phyloP scores from a whole-genome alignment of 768 basidiomycete species.

The Kwoniella sp. region DNA sequence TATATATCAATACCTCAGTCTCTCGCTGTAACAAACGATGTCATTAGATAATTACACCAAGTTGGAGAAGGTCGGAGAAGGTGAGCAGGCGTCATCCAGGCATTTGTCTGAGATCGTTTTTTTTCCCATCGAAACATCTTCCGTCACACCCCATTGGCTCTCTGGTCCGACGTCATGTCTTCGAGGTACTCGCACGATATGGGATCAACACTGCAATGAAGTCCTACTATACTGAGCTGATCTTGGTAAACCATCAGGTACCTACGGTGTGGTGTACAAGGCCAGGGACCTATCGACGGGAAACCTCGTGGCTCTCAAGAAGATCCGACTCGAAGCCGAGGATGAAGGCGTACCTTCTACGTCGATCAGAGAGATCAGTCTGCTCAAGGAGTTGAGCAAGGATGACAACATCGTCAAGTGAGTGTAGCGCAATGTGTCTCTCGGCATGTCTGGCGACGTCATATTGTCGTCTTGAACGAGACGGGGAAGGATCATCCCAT shows the following conservation, averaged over 20 bases:
- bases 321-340: slow-evolving; percentile 96
- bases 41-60: slow-evolving; percentile 78
- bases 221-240: not conserved
- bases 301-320: slow-evolving; percentile 92
- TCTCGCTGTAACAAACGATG: slow-evolving; percentile 28
- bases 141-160: too few species aligned
- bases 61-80: slow-evolving; percentile 87
- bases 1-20: too few species aligned
- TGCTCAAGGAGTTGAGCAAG: slow-evolving; percentile 87
- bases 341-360: slow-evolving; percentile 99
- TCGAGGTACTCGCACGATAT: not conserved
- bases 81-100: slow-evolving; percentile 62
- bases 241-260: slow-evolving; percentile 66
- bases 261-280: slow-evolving; percentile 98
- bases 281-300: slow-evolving; percentile 79
- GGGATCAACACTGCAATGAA: not conserved
- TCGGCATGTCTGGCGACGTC: not conserved
- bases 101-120: not conserved
- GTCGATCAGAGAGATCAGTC: slow-evolving; percentile 95
- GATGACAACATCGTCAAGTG: slow-evolving; percentile 93
- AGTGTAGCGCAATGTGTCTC: slow-evolving; percentile 31
- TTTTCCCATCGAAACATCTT: not conserved
- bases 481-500: too few species aligned
- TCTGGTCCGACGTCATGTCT: not conserved
- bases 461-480: too few species aligned